Evolutionary conservation across 1,284 basidiomycete genomes (phyloP).

Genomic region (Volvariella volvacea): DNA sequence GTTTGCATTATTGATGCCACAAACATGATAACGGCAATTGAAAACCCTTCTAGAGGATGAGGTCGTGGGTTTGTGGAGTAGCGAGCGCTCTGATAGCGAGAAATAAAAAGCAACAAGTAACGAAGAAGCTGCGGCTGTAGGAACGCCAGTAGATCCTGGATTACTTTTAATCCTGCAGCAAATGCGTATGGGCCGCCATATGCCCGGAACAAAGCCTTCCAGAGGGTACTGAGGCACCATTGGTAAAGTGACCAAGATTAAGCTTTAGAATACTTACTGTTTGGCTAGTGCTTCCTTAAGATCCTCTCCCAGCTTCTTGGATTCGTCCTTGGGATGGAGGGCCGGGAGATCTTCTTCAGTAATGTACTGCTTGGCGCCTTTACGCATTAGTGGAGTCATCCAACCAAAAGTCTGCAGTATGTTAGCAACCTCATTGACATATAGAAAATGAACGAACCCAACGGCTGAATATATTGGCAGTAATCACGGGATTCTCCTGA

Average conservation of each 20-base stretch:
- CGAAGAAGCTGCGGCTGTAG: constrained; percentile 87
- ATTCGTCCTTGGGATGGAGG: constrained; percentile 64
- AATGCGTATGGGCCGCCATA: constrained; percentile 77
- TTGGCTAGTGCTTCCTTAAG: constrained; percentile 59
- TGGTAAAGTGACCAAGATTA: neutral
- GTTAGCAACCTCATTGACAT: constrained; percentile 2
- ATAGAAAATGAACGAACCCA: constrained; percentile 34
- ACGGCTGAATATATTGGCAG: constrained; percentile 78
- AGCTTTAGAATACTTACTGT: constrained; percentile 32
- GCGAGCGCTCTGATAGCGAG: constrained; percentile 56
- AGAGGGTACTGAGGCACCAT: constrained; percentile 45
- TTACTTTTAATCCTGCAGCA: constrained; percentile 64
- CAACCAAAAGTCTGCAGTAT: constrained; percentile 55
- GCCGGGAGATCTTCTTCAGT: constrained; percentile 75
- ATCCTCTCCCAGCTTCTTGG: constrained; percentile 59
- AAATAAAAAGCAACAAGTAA: constrained; percentile 77
- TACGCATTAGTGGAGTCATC: constrained; percentile 75
- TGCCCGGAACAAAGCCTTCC: constrained; percentile 65
- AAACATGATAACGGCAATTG: constrained; percentile 79
- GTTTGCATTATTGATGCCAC: constrained; percentile 72
- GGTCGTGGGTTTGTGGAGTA: constrained; percentile 18
- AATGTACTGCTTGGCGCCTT: constrained; percentile 56
- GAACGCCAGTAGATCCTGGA: constrained; percentile 81
- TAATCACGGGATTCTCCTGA: constrained; percentile 65
- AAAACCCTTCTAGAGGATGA: constrained; percentile 54